Conservation (phyloP, 2,329 filamentous ascomycete species). For the Calonectria leucothoes region DNA sequence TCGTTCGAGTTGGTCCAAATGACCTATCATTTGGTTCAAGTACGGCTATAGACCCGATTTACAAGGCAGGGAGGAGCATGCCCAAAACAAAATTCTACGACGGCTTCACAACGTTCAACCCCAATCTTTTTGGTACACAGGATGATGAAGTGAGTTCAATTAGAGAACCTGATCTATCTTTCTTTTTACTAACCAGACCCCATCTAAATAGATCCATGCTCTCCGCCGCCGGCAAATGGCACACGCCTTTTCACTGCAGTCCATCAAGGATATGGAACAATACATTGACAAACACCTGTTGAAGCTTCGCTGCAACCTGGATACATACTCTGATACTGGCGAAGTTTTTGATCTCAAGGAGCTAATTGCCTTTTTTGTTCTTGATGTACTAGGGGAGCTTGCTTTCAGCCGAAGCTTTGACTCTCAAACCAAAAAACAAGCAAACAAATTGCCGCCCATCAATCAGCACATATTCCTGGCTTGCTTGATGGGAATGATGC, state of each 20-base stretch:
- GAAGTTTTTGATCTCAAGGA: slow-evolving; percentile 20
- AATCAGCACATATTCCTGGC: slow-evolving; percentile 12
- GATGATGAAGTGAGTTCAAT: not conserved
- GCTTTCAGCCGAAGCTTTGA: slow-evolving; percentile 12
- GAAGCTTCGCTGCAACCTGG: slow-evolving; percentile 4
- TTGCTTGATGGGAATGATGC: slow-evolving; percentile 16
- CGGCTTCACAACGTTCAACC: slow-evolving; percentile 19
- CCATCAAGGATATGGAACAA: slow-evolving; percentile 11
- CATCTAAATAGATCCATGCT: not conserved
- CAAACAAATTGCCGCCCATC: not conserved
- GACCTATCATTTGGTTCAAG: slow-evolving; percentile 12
- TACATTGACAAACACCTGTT: slow-evolving; percentile 11
- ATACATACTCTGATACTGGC: not conserved
- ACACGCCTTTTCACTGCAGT: slow-evolving; percentile 12
- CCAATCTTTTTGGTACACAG: slow-evolving; percentile 18
- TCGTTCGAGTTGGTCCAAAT: slow-evolving; percentile 12
- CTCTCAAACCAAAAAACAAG: not conserved
- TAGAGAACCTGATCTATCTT: not conserved
- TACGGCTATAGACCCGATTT: slow-evolving; percentile 5
- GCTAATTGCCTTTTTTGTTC: slow-evolving; percentile 13
- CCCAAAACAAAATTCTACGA: slow-evolving; percentile 20
- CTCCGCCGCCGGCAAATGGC: slow-evolving; percentile 19
- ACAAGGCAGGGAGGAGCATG: slow-evolving; percentile 9
- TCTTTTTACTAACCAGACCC: not conserved
- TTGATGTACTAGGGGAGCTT: slow-evolving; percentile 12